Base-by-base conservation (phyloP, 805 yeast species). In the Yarrowia osloensis region DNA sequence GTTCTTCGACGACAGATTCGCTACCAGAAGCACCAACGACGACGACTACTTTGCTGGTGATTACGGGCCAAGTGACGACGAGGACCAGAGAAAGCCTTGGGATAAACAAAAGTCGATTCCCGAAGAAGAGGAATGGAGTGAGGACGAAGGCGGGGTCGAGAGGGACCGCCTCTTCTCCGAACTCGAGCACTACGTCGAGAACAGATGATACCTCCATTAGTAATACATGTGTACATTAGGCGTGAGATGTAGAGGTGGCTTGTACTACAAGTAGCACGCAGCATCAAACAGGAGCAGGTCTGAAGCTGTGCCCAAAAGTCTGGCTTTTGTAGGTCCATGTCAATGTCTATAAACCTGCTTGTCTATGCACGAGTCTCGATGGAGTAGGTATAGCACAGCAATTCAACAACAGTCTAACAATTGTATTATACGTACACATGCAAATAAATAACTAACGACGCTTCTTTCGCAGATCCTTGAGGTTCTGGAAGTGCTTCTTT, bases 401-500 rank as follows among this genome's bases (percentile, higher is more conserved):
- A n/a, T n/a, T n/a, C n/a, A n/a, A n/a, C n/a, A n/a, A n/a, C n/a
- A n/a, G n/a, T n/a, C n/a, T n/a, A n/a, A n/a, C n/a, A n/a, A n/a
- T n/a, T 11, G 26, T 21, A 21, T 39, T 9, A 42, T 21, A 12
- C 17, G 19, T n/a, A 39, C n/a, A 49, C 54, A 28, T 49, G 54
- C 35, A 49, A 61, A 61, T 61, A 61, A 61, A 61, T 61, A 61
- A 61, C 54, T 61, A 61, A 44, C 66, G 66, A 29, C 66, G 66
- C 74, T 80, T 84, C 70, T 81, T 82, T 73, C 95, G 85, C 81
- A 84, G 85, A 42, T 82, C 83, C 73, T 85, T 83, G 54, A 84
- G 78, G 74, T 86, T 86, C 76, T 88, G 87, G 77, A 85, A 87
- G 75, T 85, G 86, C 22, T 79, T 84, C 75, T 85, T 87, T 65